These are phyloP conservation scores for Syzygium jambos DNA, from an alignment of 345 rosid species.

Conservation along the genomic window DNA sequence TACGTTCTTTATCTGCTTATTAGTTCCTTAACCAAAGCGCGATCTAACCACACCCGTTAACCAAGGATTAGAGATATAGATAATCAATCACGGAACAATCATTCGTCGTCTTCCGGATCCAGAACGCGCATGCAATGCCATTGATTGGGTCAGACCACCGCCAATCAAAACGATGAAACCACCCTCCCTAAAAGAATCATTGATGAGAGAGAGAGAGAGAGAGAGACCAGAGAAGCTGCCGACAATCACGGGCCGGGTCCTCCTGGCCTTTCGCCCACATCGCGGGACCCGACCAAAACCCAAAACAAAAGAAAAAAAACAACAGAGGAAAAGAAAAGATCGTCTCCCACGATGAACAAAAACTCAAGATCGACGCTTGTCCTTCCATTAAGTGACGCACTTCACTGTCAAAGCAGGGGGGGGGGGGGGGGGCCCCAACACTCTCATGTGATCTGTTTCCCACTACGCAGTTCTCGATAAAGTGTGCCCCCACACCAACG, in stretches of 20 bases:
- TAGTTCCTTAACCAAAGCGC: no score
- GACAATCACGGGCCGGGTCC: constrained; percentile 6
- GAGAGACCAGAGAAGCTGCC: not conserved
- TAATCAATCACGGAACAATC: no score
- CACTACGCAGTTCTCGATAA: not conserved
- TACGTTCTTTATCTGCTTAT: no score
- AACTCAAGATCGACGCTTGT: not conserved
- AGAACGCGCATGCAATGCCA: no score
- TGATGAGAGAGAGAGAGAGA: no score
- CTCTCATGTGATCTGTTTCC: not conserved
- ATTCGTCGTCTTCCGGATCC: no score
- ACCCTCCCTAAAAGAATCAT: not conserved
- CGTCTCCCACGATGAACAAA: not conserved
- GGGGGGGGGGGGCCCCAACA: not conserved
- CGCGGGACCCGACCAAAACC: not conserved
- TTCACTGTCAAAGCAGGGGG: not conserved
- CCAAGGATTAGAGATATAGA: no score
- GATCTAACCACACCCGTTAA: no score
- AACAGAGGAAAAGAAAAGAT: not conserved
- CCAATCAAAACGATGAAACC: not conserved
- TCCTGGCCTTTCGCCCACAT: not conserved
- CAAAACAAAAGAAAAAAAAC: not conserved
- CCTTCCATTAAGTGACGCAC: not conserved
- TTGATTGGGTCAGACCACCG: not conserved
- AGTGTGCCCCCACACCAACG: not conserved